Conservation (phyloP, 352 stramenopile species). For the Pythium angustatum region DNA sequence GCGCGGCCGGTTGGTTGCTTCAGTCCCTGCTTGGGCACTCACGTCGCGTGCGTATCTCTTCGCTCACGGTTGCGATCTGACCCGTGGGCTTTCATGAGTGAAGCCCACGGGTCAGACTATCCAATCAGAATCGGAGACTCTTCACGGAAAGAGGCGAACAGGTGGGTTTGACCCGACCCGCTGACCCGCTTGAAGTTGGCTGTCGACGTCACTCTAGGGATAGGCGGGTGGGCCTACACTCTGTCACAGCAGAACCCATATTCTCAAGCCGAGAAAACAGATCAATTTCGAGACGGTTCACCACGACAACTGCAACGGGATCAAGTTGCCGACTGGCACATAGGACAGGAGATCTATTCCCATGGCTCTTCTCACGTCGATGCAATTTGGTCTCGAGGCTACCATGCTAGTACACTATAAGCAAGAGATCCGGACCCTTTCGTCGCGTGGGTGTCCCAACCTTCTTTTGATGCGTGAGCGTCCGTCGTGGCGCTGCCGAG, state of each 20-base stretch:
- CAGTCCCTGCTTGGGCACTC: slow-evolving; percentile 3
- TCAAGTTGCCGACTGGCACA: slow-evolving; percentile 1
- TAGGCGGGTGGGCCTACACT: slow-evolving; percentile 3
- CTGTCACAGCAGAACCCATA: no score
- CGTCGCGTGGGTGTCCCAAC: not conserved
- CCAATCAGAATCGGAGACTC: no score
- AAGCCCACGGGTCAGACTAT: slow-evolving; percentile 14
- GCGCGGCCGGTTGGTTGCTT: not conserved
- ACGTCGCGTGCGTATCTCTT: slow-evolving; percentile 23
- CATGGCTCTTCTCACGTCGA: slow-evolving; percentile 18
- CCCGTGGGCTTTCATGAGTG: slow-evolving; percentile 7
- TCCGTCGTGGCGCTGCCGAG: not conserved
- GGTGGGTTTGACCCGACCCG: slow-evolving; percentile 1
- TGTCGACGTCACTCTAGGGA: slow-evolving; percentile 9
- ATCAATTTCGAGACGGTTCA: slow-evolving; percentile 19
- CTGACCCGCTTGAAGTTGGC: slow-evolving; percentile 22
- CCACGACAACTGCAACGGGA: slow-evolving; percentile 22
- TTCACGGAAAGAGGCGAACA: no score
- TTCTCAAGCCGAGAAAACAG: no score
- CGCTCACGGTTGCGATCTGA: slow-evolving; percentile 13
- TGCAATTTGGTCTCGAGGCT: no score
- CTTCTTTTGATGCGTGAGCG: slow-evolving; percentile 21
- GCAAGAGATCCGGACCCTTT: slow-evolving; percentile 26
- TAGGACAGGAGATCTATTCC: no score
- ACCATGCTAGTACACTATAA: no score